phyloP scores from a whole-genome alignment of 2,329 filamentous ascomycete genomes.

The Trichoderma sp. region DNA sequence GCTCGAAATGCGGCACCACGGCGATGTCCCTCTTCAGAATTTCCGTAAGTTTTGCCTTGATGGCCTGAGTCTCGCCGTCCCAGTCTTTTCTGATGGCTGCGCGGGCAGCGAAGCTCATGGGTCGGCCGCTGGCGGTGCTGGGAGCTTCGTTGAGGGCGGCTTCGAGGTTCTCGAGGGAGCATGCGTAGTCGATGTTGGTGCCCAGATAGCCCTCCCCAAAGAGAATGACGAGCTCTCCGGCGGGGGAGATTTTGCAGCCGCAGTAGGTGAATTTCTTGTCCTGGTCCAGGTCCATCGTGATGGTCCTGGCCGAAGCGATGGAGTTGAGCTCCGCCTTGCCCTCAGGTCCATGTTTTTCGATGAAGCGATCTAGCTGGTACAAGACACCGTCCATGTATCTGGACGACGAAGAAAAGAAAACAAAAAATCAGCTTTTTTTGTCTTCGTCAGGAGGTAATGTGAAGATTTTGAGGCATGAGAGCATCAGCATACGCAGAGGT shows the following conservation, averaged over 20 bases:
- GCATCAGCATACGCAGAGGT: constrained; percentile 46
- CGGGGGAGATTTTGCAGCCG: constrained; percentile 46
- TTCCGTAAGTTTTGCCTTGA: constrained; percentile 45
- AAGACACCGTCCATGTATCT: constrained; percentile 52
- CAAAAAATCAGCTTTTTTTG: not conserved
- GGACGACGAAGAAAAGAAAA: not conserved
- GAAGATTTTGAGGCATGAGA: not conserved
- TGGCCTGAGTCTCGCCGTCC: constrained; percentile 44
- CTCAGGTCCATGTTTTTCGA: constrained; percentile 42
- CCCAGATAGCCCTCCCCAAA: constrained; percentile 50
- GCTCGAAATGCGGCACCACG: constrained; percentile 53
- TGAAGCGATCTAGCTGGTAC: constrained; percentile 46
- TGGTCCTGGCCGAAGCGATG: constrained; percentile 46
- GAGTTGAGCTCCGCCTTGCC: constrained; percentile 52
- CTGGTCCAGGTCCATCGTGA: constrained; percentile 53
- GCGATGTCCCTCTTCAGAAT: constrained; percentile 47
- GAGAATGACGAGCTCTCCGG: constrained; percentile 52
- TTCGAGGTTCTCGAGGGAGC: constrained; percentile 43
- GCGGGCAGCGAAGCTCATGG: constrained; percentile 50
- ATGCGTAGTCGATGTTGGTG: constrained; percentile 48
- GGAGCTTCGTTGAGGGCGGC: constrained; percentile 52
- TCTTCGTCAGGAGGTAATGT: not conserved
- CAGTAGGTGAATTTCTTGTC: constrained; percentile 47
- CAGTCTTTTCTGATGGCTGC: constrained; percentile 48
- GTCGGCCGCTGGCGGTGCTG: constrained; percentile 30